These are phyloP conservation scores for Cornus controversa DNA, from an alignment of 148 eudicot species.

Conservation along the genomic window DNA sequence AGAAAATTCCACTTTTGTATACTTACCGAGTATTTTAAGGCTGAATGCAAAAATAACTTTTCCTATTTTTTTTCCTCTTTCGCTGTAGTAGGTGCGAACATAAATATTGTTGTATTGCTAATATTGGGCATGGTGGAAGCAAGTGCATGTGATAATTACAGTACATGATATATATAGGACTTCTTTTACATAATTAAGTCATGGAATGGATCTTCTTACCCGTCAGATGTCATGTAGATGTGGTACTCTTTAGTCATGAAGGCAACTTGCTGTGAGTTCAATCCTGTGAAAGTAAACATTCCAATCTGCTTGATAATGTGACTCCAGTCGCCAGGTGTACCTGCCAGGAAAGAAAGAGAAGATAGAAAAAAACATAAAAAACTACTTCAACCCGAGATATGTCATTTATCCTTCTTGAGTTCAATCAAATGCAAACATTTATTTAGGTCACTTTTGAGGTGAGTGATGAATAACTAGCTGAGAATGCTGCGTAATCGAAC, in stretches of 20 bases:
- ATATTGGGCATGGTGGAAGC: not conserved
- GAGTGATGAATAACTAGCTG: not conserved
- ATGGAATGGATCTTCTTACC: constrained; percentile 41
- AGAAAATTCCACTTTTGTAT: no score
- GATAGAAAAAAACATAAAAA: not conserved
- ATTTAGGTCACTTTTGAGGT: not conserved
- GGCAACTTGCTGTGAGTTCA: constrained; percentile 78
- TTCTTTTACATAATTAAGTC: not conserved
- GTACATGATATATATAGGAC: not conserved
- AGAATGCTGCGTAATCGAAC: not conserved
- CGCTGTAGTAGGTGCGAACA: not conserved
- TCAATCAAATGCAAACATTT: not conserved
- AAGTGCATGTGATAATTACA: not conserved
- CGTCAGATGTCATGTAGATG: constrained; percentile 97
- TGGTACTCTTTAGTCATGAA: constrained; percentile 97
- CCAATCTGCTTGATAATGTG: constrained; percentile 98
- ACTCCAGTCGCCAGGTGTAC: constrained; percentile 99
- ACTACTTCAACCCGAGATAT: not conserved
- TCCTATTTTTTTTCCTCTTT: not conserved
- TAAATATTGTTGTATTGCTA: not conserved
- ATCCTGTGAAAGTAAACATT: constrained; percentile 97
- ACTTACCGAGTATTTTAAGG: no score
- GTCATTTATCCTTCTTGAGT: not conserved
- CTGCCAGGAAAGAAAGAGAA: constrained; percentile 31
- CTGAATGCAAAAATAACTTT: no score